phyloP scores from a whole-genome alignment of 805 yeast species.

The Yarrowia porcina region DNA sequence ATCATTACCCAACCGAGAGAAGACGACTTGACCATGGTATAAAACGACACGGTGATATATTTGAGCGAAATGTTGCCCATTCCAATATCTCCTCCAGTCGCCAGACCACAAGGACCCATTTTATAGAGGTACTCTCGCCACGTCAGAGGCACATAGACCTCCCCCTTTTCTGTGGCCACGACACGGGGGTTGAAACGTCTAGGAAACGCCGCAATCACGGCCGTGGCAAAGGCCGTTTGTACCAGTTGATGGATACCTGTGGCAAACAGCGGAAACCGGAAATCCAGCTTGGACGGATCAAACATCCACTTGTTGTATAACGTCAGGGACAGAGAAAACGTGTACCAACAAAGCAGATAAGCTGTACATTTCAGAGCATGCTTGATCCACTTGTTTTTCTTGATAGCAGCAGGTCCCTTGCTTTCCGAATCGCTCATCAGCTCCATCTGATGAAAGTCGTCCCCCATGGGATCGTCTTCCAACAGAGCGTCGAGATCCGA shows the following conservation, averaged over 20 bases:
- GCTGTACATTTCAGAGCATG: not conserved
- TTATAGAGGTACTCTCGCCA: conserved; percentile 42
- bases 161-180: conserved; percentile 4
- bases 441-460: conserved; percentile 8
- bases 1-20: conserved; percentile 82
- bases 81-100: conserved; percentile 92
- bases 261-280: conserved; percentile 78
- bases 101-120: conserved; percentile 79
- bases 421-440: conserved; percentile 10
- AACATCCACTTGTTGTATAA: conserved; percentile 97
- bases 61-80: conserved; percentile 80
- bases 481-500: conserved; percentile 15
- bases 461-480: conserved; percentile 4
- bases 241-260: conserved; percentile 83
- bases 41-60: conserved; percentile 74
- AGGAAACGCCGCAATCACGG: not conserved
- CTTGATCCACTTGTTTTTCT: conserved; percentile 25
- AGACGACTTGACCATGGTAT: conserved; percentile 90
- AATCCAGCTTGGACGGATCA: conserved; percentile 65
- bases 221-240: conserved; percentile 51
- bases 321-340: conserved; percentile 40
- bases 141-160: conserved; percentile 29
- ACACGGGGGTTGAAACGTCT: conserved; percentile 10
- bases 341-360: conserved; percentile 37
- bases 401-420: not conserved